Base-by-base conservation (phyloP, 345 rosid genomes). In the Euphorbia peplus region DNA sequence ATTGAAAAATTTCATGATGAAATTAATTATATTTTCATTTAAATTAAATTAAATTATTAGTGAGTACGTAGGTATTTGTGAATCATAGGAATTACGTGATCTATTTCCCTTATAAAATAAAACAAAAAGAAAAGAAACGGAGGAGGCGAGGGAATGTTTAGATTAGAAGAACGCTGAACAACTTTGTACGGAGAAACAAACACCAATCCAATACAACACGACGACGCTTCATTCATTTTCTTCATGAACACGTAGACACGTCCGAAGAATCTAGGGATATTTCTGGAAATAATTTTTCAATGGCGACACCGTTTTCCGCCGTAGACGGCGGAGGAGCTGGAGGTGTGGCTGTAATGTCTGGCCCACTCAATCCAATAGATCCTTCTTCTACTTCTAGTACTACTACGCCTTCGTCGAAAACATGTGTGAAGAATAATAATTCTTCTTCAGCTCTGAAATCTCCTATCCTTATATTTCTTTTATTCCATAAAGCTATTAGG, bases 401-500 rank as follows among this genome's bases (percentile, higher is more conserved):
- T n/a, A n/a, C n/a, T 4, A 12, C 84, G 3, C 73, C 80, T 24
- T 69, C 87, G 10, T 69, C 87, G 10, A 81, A 82, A 74, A 60
- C 83, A 41, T 78, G 83, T 63, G 41, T 80, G 37, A 83, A 83
- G 48, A 83, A 68, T n/a, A n/a, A n/a, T n/a, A n/a, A n/a, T n/a
- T n/a, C n/a, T n/a, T n/a, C n/a, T 47, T 82, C 86, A 10, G 86
- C 83, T n/a, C 70, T 68, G 64, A 87, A 79, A 63, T 87, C 92
- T 32, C 92, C 92, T 4, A 87, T 87, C 30, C 85, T 87, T 52
- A 83, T 85, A 63, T 87, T 87, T 72, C 74, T 83, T 18, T 87
- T 85, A 76, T 85, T 87, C 76, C 92, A 87, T 54, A 87, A 87
- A 66, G 92, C 92, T 44, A 85, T 87, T 58, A 71, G 83, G 76